These are phyloP conservation scores for Hypholoma sublateritium DNA, from an alignment of 768 basidiomycete genomes.

Conservation along the genomic window DNA sequence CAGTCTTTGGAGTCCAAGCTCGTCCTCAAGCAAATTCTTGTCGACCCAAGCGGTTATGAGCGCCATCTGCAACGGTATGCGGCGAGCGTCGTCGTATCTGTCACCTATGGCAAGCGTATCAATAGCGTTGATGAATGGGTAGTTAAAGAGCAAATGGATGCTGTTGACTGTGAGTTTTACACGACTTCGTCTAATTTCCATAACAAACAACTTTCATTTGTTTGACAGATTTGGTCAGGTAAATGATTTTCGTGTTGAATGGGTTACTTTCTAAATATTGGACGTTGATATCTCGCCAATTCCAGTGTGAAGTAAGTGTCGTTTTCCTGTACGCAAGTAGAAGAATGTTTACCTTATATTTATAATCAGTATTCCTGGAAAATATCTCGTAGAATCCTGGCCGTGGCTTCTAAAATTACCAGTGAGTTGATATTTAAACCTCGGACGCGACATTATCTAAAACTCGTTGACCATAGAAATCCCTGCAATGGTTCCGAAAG, in stretches of 20 bases:
- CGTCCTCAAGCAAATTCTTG: conserved; percentile 38
- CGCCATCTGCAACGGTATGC: conserved; percentile 44
- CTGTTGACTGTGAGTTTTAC: conserved; percentile 38
- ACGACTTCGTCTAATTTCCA: background rate
- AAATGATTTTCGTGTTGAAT: background rate
- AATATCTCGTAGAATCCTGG: conserved; percentile 48
- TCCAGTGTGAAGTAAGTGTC: conserved; percentile 32
- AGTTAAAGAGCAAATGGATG: conserved; percentile 43
- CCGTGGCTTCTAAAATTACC: conserved; percentile 47
- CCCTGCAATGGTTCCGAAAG: conserved; percentile 44
- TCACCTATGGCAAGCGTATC: conserved; percentile 43
- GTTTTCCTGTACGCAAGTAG: background rate
- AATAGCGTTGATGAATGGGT: conserved; percentile 46
- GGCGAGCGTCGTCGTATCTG: conserved; percentile 43
- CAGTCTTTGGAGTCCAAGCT: conserved; percentile 49
- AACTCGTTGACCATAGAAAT: conserved; percentile 21
- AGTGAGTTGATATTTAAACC: conserved; percentile 17
- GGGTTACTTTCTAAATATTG: too few relatives aligned
- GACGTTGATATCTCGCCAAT: background rate
- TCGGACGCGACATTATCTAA: background rate
- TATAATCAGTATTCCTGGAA: conserved; percentile 41
- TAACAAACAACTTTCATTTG: background rate
- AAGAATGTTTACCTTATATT: background rate
- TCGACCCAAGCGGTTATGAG: conserved; percentile 38
- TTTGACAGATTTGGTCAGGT: conserved; percentile 20